These are phyloP conservation scores for Trichoderma arundinaceum DNA, from an alignment of 2,329 filamentous ascomycete genomes.

Conservation along the genomic window DNA sequence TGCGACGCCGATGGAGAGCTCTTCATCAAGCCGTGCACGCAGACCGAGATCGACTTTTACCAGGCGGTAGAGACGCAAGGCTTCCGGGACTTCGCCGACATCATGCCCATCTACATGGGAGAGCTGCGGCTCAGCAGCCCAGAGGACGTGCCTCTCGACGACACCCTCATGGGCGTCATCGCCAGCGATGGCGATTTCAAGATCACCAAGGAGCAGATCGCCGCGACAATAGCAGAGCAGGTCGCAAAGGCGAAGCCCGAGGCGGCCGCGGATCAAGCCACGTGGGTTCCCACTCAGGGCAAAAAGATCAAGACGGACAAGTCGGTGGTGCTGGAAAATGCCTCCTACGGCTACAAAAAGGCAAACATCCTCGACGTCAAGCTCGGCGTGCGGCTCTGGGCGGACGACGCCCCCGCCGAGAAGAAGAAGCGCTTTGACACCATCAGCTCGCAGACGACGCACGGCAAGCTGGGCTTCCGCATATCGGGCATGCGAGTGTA, in stretches of 20 bases:
- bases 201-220: slow-evolving; percentile 44
- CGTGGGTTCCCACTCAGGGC: slow-evolving; percentile 57
- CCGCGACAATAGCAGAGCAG: slow-evolving; percentile 43
- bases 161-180: slow-evolving; percentile 53
- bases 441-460: slow-evolving; percentile 64
- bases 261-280: background rate
- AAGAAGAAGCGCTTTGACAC: slow-evolving; percentile 67
- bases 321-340: slow-evolving; percentile 85
- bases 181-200: slow-evolving; percentile 45
- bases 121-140: slow-evolving; percentile 71
- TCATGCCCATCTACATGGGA: slow-evolving; percentile 87
- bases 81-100: slow-evolving; percentile 74
- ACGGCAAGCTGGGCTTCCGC: slow-evolving; percentile 64
- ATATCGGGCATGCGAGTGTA: slow-evolving; percentile 70
- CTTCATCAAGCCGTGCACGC: slow-evolving; percentile 92
- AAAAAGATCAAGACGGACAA: slow-evolving; percentile 74
- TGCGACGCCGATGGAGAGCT: slow-evolving; percentile 82
- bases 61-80: slow-evolving; percentile 64
- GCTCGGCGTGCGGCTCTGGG: slow-evolving; percentile 85
- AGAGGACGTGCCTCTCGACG: slow-evolving; percentile 55
- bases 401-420: slow-evolving; percentile 67
- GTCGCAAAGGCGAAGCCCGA: slow-evolving; percentile 37
- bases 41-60: slow-evolving; percentile 88
- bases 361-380: slow-evolving; percentile 96
- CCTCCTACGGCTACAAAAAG: slow-evolving; percentile 76